phyloP scores from a whole-genome alignment of 495 filamentous ascomycete genomes.

The Physcia stellaris region DNA sequence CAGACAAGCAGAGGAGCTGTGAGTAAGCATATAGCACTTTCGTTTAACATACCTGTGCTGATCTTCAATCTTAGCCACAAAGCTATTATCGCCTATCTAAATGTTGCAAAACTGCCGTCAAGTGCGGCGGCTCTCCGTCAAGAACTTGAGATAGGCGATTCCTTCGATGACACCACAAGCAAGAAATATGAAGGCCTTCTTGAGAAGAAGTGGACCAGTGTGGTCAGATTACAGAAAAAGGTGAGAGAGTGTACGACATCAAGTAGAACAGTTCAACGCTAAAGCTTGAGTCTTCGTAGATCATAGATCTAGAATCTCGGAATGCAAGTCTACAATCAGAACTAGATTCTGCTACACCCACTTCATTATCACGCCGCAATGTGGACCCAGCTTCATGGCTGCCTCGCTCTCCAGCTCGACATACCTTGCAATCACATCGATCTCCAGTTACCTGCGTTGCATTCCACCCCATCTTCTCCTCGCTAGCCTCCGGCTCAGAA shows the following conservation, averaged over 20 bases:
- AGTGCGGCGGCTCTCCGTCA: slow-evolving; percentile 49
- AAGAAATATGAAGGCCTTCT: slow-evolving; percentile 85
- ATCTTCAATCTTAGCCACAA: slow-evolving; percentile 50
- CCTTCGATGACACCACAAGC: slow-evolving; percentile 57
- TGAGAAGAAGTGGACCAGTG: slow-evolving; percentile 95
- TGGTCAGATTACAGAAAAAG: slow-evolving; percentile 85
- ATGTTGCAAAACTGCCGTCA: slow-evolving; percentile 52
- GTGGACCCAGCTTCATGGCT: slow-evolving; percentile 82
- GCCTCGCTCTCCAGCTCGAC: slow-evolving; percentile 62
- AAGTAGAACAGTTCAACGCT: background rate
- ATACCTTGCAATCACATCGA: slow-evolving; percentile 77
- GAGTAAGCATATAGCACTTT: slow-evolving; percentile 25
- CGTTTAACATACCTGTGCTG: slow-evolving; percentile 1
- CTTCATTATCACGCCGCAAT: slow-evolving; percentile 61
- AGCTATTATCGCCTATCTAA: slow-evolving; percentile 77
- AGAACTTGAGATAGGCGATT: slow-evolving; percentile 25
- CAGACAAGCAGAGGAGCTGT: slow-evolving; percentile 85
- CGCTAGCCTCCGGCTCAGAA: slow-evolving; percentile 83
- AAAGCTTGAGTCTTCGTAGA: slow-evolving; percentile 36
- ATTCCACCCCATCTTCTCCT: slow-evolving; percentile 89
- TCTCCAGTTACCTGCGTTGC: slow-evolving; percentile 74
- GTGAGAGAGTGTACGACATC: slow-evolving; percentile 25
- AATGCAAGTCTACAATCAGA: slow-evolving; percentile 61
- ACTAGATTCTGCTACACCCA: slow-evolving; percentile 73
- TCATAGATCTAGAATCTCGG: slow-evolving; percentile 82